These are phyloP conservation scores for Leccinellum rugosiceps DNA, from an alignment of 768 basidiomycete species.

Conservation along the genomic window DNA sequence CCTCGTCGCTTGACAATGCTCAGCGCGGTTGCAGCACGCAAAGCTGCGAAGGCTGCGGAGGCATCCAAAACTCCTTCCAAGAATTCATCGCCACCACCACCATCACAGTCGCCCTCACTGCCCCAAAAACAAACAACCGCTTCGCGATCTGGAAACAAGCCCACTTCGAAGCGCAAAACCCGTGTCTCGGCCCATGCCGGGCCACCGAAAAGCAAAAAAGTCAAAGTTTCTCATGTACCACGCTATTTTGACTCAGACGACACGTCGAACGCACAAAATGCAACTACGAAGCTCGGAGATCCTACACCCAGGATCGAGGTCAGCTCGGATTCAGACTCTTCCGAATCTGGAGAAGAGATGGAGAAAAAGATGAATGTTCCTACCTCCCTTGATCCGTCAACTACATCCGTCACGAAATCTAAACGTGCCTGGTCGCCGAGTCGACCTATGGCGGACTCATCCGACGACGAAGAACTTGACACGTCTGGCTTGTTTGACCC, in stretches of 20 bases:
- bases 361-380: conserved; percentile 16
- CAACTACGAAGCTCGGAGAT: conserved; percentile 25
- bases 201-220: conserved; percentile 28
- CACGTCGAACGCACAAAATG: conserved; percentile 29
- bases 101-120: conserved; percentile 6
- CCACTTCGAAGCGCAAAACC: conserved; percentile 46
- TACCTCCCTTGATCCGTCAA: conserved; percentile 9
- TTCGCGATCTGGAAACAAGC: conserved; percentile 12
- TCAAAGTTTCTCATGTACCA: conserved; percentile 26
- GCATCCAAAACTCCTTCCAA: conserved; percentile 14
- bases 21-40: conserved; percentile 71
- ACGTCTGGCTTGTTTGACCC: not conserved
- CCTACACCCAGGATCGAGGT: conserved; percentile 35
- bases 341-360: conserved; percentile 24
- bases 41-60: conserved; percentile 44
- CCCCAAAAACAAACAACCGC: conserved; percentile 6
- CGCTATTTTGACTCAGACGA: conserved; percentile 37
- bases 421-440: conserved; percentile 61
- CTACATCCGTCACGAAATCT: conserved; percentile 13
- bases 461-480: conserved; percentile 40
- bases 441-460: conserved; percentile 44
- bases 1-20: conserved; percentile 41
- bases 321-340: conserved; percentile 29
- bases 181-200: conserved; percentile 23
- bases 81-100: conserved; percentile 6